Conservation (phyloP, 2,329 filamentous ascomycete genomes). For the Bertia moriformis region DNA sequence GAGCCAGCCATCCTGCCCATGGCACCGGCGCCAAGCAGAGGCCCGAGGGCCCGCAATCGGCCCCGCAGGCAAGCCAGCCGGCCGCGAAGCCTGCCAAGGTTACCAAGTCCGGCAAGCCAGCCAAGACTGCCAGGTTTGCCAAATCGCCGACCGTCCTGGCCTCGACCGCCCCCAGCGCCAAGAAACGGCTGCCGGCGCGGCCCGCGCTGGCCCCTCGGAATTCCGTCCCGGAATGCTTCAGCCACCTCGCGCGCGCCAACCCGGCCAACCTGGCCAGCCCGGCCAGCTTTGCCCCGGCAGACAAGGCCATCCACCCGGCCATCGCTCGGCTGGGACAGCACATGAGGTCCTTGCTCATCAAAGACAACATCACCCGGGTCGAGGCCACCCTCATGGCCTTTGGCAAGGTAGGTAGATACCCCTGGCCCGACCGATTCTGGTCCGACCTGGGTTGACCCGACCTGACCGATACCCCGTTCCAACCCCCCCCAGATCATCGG, state of each 20-base stretch:
- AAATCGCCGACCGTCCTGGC: conserved; percentile 17
- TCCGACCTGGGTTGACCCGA: neutral
- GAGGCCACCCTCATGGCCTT: conserved; percentile 80
- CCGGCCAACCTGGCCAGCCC: conserved; percentile 47
- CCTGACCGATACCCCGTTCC: conserved; percentile 2
- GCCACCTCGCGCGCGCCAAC: conserved; percentile 75
- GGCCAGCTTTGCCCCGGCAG: conserved; percentile 37
- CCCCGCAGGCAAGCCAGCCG: no score
- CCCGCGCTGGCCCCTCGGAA: conserved; percentile 48
- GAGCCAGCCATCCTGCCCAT: conserved; percentile 8
- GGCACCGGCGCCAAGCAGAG: conserved; percentile 9
- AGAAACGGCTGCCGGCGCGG: conserved; percentile 27
- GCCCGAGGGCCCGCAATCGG: no score
- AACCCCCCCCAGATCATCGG: conserved; percentile 56
- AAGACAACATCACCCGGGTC: conserved; percentile 76
- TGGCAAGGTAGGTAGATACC: conserved; percentile 54
- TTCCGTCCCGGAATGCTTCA: conserved; percentile 59
- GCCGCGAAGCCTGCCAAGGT: conserved; percentile 1
- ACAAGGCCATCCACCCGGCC: conserved; percentile 72
- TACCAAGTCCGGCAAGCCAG: conserved; percentile 3
- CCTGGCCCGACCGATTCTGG: neutral
- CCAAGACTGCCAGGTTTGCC: conserved; percentile 6
- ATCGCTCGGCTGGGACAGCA: conserved; percentile 77
- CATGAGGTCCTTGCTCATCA: conserved; percentile 76
- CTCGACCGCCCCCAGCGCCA: conserved; percentile 17